Percentiles rank a stretch among this genome's conserved stretches.
Evolutionary conservation across 805 yeast species (phyloP).

Genomic region (Schwanniomyces pseudopolymorphus): DNA sequence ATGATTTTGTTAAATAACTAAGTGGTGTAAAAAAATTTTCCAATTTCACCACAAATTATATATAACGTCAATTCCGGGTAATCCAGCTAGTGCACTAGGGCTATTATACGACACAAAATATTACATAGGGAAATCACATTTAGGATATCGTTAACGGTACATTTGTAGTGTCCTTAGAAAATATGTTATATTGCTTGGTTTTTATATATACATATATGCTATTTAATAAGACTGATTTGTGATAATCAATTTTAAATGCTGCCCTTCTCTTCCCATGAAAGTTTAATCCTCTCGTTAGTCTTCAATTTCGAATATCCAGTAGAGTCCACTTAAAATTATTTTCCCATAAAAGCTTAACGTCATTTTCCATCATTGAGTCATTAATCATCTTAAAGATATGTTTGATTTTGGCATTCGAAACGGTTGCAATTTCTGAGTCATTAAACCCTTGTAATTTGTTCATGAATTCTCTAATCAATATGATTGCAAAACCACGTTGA

Average conservation of each 20-base stretch:
- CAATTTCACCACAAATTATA: background rate
- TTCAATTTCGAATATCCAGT: background rate
- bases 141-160: no score
- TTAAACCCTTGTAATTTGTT: constrained; percentile 11
- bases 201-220: background rate
- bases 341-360: constrained; percentile 19
- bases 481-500: constrained; percentile 19
- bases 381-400: constrained; percentile 17
- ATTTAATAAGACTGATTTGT: background rate
- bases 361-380: constrained; percentile 16
- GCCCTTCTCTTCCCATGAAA: background rate
- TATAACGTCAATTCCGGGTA: background rate
- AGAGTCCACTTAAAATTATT: constrained; percentile 14
- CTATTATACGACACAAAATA: background rate
- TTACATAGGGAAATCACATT: no score
- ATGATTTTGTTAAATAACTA: background rate
- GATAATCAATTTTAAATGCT: background rate
- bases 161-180: background rate
- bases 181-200: background rate
- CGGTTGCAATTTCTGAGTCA: constrained; percentile 8
- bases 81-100: background rate
- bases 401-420: constrained; percentile 9
- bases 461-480: constrained; percentile 21
- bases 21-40: background rate
- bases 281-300: background rate